Evolutionary conservation across 2,329 filamentous ascomycete species (phyloP).

Genomic region (Talaromyces sp.): DNA sequence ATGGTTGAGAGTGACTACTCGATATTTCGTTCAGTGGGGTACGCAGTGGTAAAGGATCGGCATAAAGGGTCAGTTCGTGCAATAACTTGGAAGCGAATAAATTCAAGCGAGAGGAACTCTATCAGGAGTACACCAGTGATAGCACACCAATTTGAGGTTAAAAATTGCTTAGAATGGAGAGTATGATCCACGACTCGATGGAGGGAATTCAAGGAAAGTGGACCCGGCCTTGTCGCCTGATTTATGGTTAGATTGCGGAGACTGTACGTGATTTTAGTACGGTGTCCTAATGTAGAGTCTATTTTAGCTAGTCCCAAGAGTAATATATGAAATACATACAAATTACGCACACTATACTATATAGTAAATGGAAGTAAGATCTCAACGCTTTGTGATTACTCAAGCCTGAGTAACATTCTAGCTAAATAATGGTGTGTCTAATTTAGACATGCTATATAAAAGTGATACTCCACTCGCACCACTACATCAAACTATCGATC

Average conservation of each 20-base stretch:
- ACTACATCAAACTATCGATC: neutral
- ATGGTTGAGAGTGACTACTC: neutral
- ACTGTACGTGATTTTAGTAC: neutral
- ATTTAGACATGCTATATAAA: neutral
- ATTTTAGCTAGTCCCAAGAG: neutral
- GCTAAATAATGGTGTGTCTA: neutral
- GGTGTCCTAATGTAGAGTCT: neutral
- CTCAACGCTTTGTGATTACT: neutral
- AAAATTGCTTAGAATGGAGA: neutral
- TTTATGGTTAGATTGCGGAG: neutral
- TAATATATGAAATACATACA: too few relatives aligned
- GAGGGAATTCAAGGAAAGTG: slow-evolving; percentile 4
- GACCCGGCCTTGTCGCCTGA: slow-evolving; percentile 10
- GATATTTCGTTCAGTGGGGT: neutral
- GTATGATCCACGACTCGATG: neutral
- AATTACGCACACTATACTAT: neutral
- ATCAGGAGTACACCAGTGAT: neutral
- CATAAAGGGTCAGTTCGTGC: neutral
- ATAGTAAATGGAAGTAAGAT: neutral
- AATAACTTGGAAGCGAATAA: neutral
- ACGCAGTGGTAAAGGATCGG: neutral
- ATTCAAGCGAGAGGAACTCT: neutral
- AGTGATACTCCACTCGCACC: neutral
- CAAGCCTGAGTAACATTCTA: neutral
- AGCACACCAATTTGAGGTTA: neutral